Evolutionary conservation across 1,284 basidiomycete genomes (phyloP).

Genomic region (Somion occarium): DNA sequence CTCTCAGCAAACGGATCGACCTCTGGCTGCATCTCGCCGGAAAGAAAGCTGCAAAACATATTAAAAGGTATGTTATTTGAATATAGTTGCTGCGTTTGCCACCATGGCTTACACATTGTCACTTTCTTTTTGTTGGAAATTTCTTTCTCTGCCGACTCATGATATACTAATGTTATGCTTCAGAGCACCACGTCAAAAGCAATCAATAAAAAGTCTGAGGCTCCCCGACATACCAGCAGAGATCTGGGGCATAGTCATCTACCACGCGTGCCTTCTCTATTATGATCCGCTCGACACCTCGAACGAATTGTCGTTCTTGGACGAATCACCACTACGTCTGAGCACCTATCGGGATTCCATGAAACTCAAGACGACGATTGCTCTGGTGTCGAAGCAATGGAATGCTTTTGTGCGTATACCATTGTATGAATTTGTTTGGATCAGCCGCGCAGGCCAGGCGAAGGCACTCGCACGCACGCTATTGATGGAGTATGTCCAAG

Average conservation of each 20-base stretch:
- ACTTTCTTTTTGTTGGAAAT: no score
- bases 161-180: not conserved
- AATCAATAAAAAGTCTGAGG: not conserved
- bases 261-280: slow-evolving; percentile 41
- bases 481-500: slow-evolving; percentile 38
- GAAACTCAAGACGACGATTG: slow-evolving; percentile 42
- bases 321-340: slow-evolving; percentile 34
- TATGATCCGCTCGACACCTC: slow-evolving; percentile 43
- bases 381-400: slow-evolving; percentile 54
- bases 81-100: no score
- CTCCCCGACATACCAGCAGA: slow-evolving; percentile 49
- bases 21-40: not conserved
- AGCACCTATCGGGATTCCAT: slow-evolving; percentile 43
- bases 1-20: not conserved
- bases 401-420: slow-evolving; percentile 46
- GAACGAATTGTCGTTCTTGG: slow-evolving; percentile 46
- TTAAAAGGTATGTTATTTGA: not conserved
- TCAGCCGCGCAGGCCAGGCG: slow-evolving; percentile 52
- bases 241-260: slow-evolving; percentile 55
- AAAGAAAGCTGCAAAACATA: not conserved
- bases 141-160: no score
- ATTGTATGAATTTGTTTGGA: slow-evolving; percentile 67
- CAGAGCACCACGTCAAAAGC: not conserved
- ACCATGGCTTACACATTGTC: no score
- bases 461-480: slow-evolving; percentile 51